Conservation (phyloP, 345 rosid genomes). For the Laguncularia racemosa region DNA sequence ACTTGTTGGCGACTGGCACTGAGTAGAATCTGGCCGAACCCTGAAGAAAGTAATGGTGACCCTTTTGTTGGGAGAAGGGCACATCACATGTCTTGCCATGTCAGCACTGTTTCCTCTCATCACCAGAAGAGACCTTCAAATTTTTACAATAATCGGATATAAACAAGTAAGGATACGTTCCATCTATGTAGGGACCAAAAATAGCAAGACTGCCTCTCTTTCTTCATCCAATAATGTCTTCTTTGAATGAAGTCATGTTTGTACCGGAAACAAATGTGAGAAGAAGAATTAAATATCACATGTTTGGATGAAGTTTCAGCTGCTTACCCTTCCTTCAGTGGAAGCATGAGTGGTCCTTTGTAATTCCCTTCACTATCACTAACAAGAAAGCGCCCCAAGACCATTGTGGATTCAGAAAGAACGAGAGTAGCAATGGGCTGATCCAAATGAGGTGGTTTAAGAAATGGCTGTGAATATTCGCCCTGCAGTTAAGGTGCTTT, state of each 20-base stretch:
- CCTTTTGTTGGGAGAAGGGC: conserved; percentile 70
- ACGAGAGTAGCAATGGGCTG: conserved; percentile 88
- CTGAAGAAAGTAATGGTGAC: conserved; percentile 78
- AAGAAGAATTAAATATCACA: no score
- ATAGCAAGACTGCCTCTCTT: no score
- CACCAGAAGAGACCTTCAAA: conserved; percentile 72
- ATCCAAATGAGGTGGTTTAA: conserved; percentile 94
- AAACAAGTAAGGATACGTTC: not conserved
- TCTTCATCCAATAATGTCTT: no score
- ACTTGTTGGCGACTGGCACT: conserved; percentile 42
- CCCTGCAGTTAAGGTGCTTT: conserved; percentile 36
- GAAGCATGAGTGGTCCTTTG: conserved; percentile 70
- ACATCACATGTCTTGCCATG: conserved; percentile 85
- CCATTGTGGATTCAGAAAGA: conserved; percentile 84
- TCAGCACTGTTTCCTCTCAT: conserved; percentile 97
- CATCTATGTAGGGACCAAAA: no score
- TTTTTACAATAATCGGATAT: not conserved
- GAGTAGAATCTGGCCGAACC: conserved; percentile 61
- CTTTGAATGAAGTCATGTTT: no score
- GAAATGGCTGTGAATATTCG: conserved; percentile 92
- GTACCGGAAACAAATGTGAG: no score
- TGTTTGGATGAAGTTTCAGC: no score
- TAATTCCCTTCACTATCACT: conserved; percentile 79
- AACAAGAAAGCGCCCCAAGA: conserved; percentile 74
- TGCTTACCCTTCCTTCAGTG: conserved; percentile 73